A percentile compares a stretch with the other conserved stretches of the same genome.
phyloP scores from a whole-genome alignment of 345 rosid genomes.

The Citrus medica region DNA sequence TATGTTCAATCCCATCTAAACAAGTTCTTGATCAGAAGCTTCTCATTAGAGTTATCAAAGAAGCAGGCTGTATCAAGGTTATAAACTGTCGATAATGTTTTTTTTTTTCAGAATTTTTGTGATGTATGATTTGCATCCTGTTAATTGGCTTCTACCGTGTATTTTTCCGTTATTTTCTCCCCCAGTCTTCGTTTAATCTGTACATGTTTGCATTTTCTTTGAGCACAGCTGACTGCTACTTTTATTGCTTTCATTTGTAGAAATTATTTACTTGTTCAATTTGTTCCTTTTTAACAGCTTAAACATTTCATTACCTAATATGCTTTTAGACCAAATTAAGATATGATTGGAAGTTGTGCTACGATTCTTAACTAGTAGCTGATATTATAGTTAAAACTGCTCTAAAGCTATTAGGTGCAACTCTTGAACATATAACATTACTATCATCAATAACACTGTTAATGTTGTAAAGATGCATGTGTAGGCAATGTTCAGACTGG shows the following conservation, averaged over 20 bases:
- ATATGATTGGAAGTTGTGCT: no score
- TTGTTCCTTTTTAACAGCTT: neutral
- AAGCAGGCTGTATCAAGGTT: constrained; percentile 56
- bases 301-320: neutral
- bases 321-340: neutral
- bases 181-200: neutral
- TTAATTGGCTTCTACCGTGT: neutral
- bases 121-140: neutral
- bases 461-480: neutral
- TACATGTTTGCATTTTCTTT: neutral
- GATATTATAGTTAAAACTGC: neutral
- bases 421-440: neutral
- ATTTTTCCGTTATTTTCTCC: neutral
- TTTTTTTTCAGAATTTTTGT: neutral
- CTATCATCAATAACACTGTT: neutral
- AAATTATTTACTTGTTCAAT: neutral
- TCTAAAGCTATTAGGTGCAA: neutral
- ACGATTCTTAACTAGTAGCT: neutral
- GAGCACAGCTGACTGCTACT: neutral
- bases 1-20: constrained; percentile 67
- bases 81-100: neutral
- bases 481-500: neutral
- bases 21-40: constrained; percentile 64
- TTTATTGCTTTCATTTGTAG: neutral
- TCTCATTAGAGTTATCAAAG: constrained; percentile 55